Evolutionary conservation across 345 rosid species (phyloP).

Genomic region (Gossypium ekmanianum): DNA sequence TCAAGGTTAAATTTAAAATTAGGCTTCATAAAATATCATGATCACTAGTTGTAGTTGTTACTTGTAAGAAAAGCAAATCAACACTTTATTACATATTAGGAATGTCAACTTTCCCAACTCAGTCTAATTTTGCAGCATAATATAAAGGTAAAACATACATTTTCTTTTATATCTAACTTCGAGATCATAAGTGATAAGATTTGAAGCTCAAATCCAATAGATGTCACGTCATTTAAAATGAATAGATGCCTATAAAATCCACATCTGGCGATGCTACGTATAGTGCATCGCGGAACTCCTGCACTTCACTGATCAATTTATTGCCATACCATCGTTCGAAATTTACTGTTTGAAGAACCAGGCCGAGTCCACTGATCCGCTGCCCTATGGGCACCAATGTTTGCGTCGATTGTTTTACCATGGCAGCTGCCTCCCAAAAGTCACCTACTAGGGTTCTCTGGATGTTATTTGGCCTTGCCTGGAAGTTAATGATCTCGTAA

Average conservation of each 20-base stretch:
- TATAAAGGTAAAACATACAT: not conserved
- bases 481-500: not conserved
- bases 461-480: conserved; percentile 20
- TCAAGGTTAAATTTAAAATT: too few relatives aligned
- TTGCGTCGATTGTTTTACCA: not conserved
- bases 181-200: not conserved
- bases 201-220: not conserved
- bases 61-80: too few relatives aligned
- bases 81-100: too few relatives aligned
- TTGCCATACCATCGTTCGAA: conserved; percentile 16
- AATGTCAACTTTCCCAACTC: too few relatives aligned
- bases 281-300: not conserved
- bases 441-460: not conserved
- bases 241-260: not conserved
- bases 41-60: too few relatives aligned
- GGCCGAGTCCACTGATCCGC: conserved; percentile 6
- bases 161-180: not conserved
- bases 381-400: not conserved
- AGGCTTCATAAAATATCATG: too few relatives aligned
- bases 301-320: conserved; percentile 17
- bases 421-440: conserved; percentile 20
- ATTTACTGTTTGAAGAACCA: not conserved
- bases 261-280: conserved; percentile 14
- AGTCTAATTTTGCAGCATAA: not conserved
- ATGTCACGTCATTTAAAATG: not conserved